These are phyloP conservation scores for Pyrenophora teres DNA, from an alignment of 2,329 filamentous ascomycete species.

Conservation along the genomic window DNA sequence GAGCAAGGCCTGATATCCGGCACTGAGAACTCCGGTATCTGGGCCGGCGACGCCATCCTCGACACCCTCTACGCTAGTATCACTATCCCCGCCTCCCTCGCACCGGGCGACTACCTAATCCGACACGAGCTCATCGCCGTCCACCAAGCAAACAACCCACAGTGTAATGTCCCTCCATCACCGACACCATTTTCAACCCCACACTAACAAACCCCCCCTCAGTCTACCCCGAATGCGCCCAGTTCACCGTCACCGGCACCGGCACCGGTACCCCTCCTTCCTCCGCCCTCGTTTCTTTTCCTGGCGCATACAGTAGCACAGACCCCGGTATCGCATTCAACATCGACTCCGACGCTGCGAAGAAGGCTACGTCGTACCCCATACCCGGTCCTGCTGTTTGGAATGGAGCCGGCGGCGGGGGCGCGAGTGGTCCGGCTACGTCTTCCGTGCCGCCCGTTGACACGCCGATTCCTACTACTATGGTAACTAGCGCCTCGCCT, in stretches of 20 bases:
- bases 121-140: constrained; percentile 62
- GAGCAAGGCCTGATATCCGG: constrained; percentile 57
- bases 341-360: constrained; percentile 34
- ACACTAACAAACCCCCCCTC: constrained; percentile 20
- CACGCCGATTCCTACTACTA: constrained; percentile 22
- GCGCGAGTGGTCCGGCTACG: constrained; percentile 11
- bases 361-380: constrained; percentile 31
- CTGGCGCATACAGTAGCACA: constrained; percentile 43
- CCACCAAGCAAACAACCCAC: constrained; percentile 58
- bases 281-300: constrained; percentile 53
- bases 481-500: constrained; percentile 18
- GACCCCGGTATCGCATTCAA: constrained; percentile 53
- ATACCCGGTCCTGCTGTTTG: constrained; percentile 36
- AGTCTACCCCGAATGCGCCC: constrained; percentile 63
- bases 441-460: background rate
- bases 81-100: constrained; percentile 55
- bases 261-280: constrained; percentile 52
- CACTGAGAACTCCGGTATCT: constrained; percentile 52
- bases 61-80: constrained; percentile 56
- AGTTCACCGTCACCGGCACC: constrained; percentile 57
- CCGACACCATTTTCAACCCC: constrained; percentile 4
- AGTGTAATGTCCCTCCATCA: constrained; percentile 39
- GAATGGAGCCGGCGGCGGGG: constrained; percentile 22
- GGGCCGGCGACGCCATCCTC: constrained; percentile 55
- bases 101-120: constrained; percentile 61